Evolutionary conservation across 179 eudicot species (phyloP).

Genomic region (Sideroxylon spinosum): DNA sequence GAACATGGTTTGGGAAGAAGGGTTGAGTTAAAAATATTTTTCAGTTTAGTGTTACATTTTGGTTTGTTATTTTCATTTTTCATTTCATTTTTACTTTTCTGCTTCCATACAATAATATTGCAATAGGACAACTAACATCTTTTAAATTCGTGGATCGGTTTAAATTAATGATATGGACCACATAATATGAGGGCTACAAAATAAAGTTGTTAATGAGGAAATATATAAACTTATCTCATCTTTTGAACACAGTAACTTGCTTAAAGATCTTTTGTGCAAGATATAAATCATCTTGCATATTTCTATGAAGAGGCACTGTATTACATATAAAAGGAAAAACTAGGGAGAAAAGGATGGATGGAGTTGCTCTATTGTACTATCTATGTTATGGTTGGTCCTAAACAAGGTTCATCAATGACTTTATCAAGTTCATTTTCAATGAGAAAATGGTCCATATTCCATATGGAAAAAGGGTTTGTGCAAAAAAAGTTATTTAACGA

Average conservation of each 20-base stretch:
- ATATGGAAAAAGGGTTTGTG: background rate
- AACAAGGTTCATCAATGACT: background rate
- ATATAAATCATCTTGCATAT: background rate
- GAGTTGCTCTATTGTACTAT: too few species aligned
- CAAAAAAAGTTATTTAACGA: background rate
- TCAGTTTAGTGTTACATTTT: background rate
- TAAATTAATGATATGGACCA: background rate
- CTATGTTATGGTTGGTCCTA: too few species aligned
- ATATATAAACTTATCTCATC: background rate
- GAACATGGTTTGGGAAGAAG: constrained; percentile 94
- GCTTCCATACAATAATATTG: background rate
- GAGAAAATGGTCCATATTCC: background rate
- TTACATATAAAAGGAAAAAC: background rate
- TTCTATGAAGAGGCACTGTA: background rate
- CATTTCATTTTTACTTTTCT: background rate
- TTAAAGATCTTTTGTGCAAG: background rate
- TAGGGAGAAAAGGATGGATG: too few species aligned
- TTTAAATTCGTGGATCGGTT: background rate
- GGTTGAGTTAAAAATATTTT: constrained; percentile 48
- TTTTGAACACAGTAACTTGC: background rate
- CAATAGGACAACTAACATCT: background rate
- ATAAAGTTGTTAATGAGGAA: background rate
- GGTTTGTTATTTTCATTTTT: background rate
- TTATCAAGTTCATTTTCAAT: background rate
- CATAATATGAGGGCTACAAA: background rate